Percentiles rank a stretch among this genome's conserved stretches.
These are phyloP conservation scores for Carex cristatella DNA, from an alignment of 176 grass and related monocot genomes.

Conservation along the genomic window DNA sequence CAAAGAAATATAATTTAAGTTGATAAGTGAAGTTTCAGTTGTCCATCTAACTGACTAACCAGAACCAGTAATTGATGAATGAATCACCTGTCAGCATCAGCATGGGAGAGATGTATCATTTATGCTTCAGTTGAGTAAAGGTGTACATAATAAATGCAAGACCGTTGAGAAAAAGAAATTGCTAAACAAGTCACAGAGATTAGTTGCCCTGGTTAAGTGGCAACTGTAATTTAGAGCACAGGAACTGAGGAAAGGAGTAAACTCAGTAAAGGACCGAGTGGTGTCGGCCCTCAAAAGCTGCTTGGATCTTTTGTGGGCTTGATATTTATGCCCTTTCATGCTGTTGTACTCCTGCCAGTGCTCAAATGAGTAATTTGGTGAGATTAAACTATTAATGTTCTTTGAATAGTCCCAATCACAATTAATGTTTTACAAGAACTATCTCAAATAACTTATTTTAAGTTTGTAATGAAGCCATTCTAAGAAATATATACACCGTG, in stretches of 20 bases:
- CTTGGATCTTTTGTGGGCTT: background rate
- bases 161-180: background rate
- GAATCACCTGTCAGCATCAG: background rate
- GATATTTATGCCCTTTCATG: background rate
- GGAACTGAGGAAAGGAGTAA: too few relatives aligned
- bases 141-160: slow-evolving; percentile 16
- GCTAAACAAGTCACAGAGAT: background rate
- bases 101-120: background rate
- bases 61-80: background rate
- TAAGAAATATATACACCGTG: background rate
- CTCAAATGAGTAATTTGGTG: background rate
- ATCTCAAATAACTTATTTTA: background rate
- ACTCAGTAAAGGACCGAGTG: background rate
- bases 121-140: slow-evolving; percentile 7
- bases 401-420: background rate
- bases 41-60: background rate
- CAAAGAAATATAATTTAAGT: background rate
- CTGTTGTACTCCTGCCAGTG: background rate
- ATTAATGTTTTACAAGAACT: background rate
- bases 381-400: background rate
- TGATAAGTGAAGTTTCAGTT: background rate
- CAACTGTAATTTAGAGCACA: background rate
- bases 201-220: background rate
- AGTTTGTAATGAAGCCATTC: background rate
- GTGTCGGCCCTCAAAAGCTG: background rate